Percentiles rank a stretch among this genome's conserved stretches.
phyloP scores from a whole-genome alignment of 495 filamentous ascomycete species.

The Aspergillus campestris region DNA sequence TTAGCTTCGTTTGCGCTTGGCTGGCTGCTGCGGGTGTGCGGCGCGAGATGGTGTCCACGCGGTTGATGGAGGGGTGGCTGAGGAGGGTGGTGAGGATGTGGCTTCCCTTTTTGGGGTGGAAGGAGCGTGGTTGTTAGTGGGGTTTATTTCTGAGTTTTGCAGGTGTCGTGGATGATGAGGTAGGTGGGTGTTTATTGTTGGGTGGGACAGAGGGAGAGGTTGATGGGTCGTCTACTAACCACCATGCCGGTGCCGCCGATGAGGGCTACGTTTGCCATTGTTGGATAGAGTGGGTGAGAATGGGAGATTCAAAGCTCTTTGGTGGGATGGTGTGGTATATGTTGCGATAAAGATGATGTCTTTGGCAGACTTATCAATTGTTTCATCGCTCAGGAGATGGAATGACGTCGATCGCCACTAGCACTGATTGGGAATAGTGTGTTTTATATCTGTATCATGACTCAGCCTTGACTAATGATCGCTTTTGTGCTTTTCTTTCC shows the following conservation, averaged over 20 bases:
- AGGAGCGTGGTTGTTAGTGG: background rate
- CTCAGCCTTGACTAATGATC: no score
- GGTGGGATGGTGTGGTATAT: no score
- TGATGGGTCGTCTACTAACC: slow-evolving; percentile 21
- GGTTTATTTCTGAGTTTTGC: background rate
- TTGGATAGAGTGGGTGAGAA: background rate
- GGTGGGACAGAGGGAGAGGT: background rate
- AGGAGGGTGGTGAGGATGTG: slow-evolving; percentile 42
- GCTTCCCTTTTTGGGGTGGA: slow-evolving; percentile 25
- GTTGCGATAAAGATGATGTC: no score
- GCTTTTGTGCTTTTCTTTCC: no score
- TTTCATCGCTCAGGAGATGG: no score
- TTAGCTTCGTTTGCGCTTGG: slow-evolving; percentile 30
- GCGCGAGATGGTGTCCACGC: slow-evolving; percentile 41
- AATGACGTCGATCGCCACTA: no score
- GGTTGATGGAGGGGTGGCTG: slow-evolving; percentile 25
- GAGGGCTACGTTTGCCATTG: slow-evolving; percentile 36
- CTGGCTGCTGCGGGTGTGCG: slow-evolving; percentile 26
- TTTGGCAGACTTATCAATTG: no score
- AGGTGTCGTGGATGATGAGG: background rate
- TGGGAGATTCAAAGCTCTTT: no score
- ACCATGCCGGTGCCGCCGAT: slow-evolving; percentile 42
- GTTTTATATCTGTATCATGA: no score
- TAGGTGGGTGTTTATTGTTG: background rate
- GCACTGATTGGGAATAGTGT: no score